Evolutionary conservation across 805 yeast species (phyloP).

Genomic region (Kodamaea kakaduensis): DNA sequence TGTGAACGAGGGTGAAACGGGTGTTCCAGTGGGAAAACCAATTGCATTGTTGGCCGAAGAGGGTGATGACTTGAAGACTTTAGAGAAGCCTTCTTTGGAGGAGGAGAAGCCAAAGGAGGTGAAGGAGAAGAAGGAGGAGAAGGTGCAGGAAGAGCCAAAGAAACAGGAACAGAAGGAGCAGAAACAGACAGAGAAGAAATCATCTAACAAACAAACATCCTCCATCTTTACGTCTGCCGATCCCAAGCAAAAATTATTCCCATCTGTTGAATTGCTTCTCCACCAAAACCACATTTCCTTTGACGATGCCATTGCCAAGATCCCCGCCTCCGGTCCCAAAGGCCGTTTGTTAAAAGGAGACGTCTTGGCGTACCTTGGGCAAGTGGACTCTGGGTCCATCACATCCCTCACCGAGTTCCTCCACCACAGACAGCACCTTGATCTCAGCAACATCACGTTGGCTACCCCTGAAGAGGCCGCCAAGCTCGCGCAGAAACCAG

Average conservation of each 20-base stretch:
- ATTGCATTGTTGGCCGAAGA: constrained; percentile 88
- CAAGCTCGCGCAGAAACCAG: constrained; percentile 12
- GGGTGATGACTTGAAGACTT: constrained; percentile 69
- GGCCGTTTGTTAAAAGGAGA: constrained; percentile 91
- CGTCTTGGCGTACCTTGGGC: constrained; percentile 77
- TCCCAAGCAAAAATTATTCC: constrained; percentile 63
- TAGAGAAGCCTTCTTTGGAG: constrained; percentile 54
- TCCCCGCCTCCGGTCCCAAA: constrained; percentile 82
- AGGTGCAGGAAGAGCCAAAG: constrained; percentile 10
- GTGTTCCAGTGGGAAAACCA: constrained; percentile 79
- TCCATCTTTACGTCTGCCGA: constrained; percentile 46
- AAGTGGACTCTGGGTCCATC: constrained; percentile 56
- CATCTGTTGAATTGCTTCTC: constrained; percentile 71
- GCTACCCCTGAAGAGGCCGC: constrained; percentile 27
- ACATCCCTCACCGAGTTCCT: constrained; percentile 52
- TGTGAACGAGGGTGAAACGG: constrained; percentile 69
- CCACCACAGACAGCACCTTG: constrained; percentile 56
- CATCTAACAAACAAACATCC: constrained; percentile 1
- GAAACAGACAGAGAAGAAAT: constrained; percentile 3
- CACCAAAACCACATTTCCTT: constrained; percentile 57
- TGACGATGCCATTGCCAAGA: constrained; percentile 66
- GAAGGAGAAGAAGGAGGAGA: constrained; percentile 10
- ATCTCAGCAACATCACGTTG: constrained; percentile 62
- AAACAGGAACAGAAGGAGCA: constrained; percentile 6
- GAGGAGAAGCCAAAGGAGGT: constrained; percentile 17